Evolutionary conservation across 140 eudicot species (phyloP), one percentile per base, ranked within the genome.

Genomic region (Erigeron philadelphicus): DNA sequence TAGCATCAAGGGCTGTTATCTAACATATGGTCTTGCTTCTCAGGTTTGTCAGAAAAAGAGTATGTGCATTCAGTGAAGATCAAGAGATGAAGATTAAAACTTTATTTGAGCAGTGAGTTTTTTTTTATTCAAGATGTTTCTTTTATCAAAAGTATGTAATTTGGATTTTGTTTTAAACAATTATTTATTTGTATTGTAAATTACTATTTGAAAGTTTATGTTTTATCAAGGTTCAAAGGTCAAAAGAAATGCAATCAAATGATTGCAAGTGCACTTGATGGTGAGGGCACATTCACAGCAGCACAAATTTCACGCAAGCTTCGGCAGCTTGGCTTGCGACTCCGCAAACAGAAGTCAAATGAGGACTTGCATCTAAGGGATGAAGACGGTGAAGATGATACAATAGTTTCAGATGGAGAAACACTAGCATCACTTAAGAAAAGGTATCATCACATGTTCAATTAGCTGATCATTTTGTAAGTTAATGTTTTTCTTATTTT

Each of bases 51-150:
- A 92, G 93, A 61, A 92, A 88, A 80, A 88, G 95, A 72, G 88
- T 76, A 25, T 81, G 81, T n/a, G 95, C 93, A 69, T 78, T 92
- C 64, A 89, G 83, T 66, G 82, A 81, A 66, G 91, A 81, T 61
- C 88, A 86, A 70, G 98, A 88, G 79, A 78, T 66, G 84, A 78
- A 71, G 84, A 83, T 92, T 43, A 86, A 54, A 83, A 76, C 78
- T 75, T 76, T 92, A 73, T 92, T 83, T 86, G 92, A 92, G 82
- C 95, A 92, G 98, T 92, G 74, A 88, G 96, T 82, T 44, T 67
- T 64, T 72, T 57, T 41, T 23, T 68, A 46, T 53, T 31, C 8
- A 47, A 66, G 19, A 21, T 2, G 38, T 53, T 53, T 7, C n/a
- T 53, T 54, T 8, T 17, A 17, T 54, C 38, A 15, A 15, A 54